Evolutionary conservation across 1,284 basidiomycete genomes (phyloP).

Genomic region (Cryptococcus sp.): DNA sequence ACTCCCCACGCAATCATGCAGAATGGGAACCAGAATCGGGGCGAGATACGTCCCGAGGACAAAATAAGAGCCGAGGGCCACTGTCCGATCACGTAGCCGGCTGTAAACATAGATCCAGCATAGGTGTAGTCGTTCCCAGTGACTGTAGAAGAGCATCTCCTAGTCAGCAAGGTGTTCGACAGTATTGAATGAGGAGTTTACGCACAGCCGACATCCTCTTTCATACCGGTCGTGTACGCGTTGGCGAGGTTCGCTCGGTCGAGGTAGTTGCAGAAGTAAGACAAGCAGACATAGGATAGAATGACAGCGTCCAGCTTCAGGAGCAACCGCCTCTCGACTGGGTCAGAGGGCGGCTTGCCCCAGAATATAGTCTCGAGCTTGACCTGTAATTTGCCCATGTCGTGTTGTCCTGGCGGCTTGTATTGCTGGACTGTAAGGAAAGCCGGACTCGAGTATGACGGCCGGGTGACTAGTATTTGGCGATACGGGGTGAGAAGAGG

Average conservation of each 20-base stretch:
- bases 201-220: slow-evolving; percentile 34
- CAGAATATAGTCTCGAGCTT: slow-evolving; percentile 42
- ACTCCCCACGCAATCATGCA: slow-evolving; percentile 41
- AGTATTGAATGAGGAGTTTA: too few species aligned
- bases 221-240: slow-evolving; percentile 43
- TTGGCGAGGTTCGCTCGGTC: slow-evolving; percentile 39
- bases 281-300: slow-evolving; percentile 39
- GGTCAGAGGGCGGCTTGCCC: slow-evolving; percentile 35
- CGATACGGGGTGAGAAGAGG: too few species aligned
- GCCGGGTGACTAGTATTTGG: too few species aligned
- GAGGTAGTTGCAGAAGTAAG: slow-evolving; percentile 31
- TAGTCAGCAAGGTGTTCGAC: neutral
- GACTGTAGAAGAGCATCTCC: slow-evolving; percentile 11
- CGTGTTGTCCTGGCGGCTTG: neutral
- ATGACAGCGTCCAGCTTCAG: slow-evolving; percentile 43
- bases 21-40: slow-evolving; percentile 45
- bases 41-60: slow-evolving; percentile 38
- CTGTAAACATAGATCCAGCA: slow-evolving; percentile 38
- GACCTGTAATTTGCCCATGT: slow-evolving; percentile 25
- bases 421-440: neutral
- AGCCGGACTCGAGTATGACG: too few species aligned
- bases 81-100: slow-evolving; percentile 44
- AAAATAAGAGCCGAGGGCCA: slow-evolving; percentile 40
- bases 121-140: slow-evolving; percentile 37
- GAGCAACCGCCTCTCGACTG: slow-evolving; percentile 38